Conservation (phyloP, 345 rosid species). For the Gossypium rotundifolium region DNA sequence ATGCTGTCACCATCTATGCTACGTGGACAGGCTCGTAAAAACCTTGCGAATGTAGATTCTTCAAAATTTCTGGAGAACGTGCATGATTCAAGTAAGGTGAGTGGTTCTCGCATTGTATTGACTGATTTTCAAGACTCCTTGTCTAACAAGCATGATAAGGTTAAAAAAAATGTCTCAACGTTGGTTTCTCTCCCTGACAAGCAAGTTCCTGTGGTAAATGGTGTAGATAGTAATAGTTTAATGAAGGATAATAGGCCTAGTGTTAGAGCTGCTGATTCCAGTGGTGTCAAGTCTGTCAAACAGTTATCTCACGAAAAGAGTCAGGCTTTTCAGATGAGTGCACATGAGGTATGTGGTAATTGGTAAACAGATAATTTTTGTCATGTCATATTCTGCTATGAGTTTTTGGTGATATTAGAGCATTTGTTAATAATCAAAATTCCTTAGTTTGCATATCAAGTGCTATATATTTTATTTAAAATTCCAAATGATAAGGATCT, state of each 20-base stretch:
- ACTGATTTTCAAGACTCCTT: conserved; percentile 26
- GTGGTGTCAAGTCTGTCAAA: conserved; percentile 25
- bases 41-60: conserved; percentile 59
- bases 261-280: conserved; percentile 26
- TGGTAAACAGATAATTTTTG: neutral
- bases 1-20: conserved; percentile 75
- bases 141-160: conserved; percentile 32
- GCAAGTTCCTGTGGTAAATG: conserved; percentile 27
- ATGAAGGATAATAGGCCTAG: conserved; percentile 24
- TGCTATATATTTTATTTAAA: neutral
- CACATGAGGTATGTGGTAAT: conserved; percentile 56
- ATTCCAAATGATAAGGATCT: neutral
- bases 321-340: conserved; percentile 67
- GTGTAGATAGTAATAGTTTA: conserved; percentile 20
- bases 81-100: conserved; percentile 28
- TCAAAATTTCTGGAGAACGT: conserved; percentile 39
- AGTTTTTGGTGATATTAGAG: neutral
- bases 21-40: conserved; percentile 69
- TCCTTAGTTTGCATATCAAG: neutral
- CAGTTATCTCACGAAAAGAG: conserved; percentile 34
- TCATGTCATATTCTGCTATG: neutral
- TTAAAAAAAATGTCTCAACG: conserved; percentile 33
- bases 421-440: neutral
- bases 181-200: conserved; percentile 23
- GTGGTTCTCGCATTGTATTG: conserved; percentile 15